These are phyloP conservation scores for Skeletonema potamos DNA, from an alignment of 108 stramenopile genomes.

Conservation along the genomic window DNA sequence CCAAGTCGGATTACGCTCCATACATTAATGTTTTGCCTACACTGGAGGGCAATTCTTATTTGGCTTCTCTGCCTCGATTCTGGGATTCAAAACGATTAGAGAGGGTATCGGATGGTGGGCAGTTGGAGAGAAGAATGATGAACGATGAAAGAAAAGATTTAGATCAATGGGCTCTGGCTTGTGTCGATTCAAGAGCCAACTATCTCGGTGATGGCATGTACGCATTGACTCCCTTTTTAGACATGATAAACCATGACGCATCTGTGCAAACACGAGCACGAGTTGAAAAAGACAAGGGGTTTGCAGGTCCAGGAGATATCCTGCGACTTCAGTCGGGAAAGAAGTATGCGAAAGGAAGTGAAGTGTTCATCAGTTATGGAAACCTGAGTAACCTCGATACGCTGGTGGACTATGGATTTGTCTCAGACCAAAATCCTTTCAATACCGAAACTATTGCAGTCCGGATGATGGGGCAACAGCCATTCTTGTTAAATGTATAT, in stretches of 20 bases:
- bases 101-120: conserved; percentile 60
- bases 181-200: conserved; percentile 75
- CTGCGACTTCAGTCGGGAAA: conserved; percentile 28
- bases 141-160: conserved; percentile 41
- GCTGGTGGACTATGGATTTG: conserved; percentile 75
- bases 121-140: conserved; percentile 50
- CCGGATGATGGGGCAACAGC: conserved; percentile 50
- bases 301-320: conserved; percentile 34
- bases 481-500: conserved; percentile 50
- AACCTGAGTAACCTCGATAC: conserved; percentile 71
- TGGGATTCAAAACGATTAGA: conserved; percentile 62
- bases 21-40: conserved; percentile 55
- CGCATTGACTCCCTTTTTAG: conserved; percentile 70
- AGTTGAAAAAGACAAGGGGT: conserved; percentile 38
- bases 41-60: conserved; percentile 28
- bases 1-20: conserved; percentile 54
- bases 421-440: conserved; percentile 46
- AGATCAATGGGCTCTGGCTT: conserved; percentile 77
- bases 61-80: conserved; percentile 68
- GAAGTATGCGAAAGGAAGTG: conserved; percentile 35
- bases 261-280: conserved; percentile 48
- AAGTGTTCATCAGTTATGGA: conserved; percentile 74
- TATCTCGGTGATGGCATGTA: conserved; percentile 66
- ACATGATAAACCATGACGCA: conserved; percentile 79
- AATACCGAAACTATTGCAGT: conserved; percentile 63